These are phyloP conservation scores for Capsicum rhomboideum DNA, from an alignment of 257 asterid species.

Conservation along the genomic window DNA sequence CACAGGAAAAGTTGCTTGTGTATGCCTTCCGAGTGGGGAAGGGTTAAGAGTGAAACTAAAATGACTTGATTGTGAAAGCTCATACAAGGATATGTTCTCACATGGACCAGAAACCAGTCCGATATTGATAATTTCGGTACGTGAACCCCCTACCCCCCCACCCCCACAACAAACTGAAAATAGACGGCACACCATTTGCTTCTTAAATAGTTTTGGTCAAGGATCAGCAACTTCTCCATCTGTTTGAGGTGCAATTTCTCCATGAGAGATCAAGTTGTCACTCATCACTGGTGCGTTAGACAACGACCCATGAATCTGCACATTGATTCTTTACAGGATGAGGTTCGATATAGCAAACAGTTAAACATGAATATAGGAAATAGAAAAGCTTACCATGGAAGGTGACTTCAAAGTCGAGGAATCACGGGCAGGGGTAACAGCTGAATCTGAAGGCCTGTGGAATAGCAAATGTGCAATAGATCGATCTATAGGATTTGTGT, in stretches of 20 bases:
- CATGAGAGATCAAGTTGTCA: constrained; percentile 15
- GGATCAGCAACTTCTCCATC: constrained; percentile 8
- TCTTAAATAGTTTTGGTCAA: constrained; percentile 1
- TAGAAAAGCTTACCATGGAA: constrained; percentile 25
- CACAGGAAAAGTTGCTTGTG: constrained; percentile 1
- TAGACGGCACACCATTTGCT: background rate
- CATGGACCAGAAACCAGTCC: background rate
- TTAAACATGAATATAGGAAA: background rate
- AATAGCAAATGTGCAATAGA: constrained; percentile 80
- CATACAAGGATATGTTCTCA: background rate
- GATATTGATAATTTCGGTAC: background rate
- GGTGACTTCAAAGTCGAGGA: constrained; percentile 25
- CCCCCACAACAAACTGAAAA: background rate
- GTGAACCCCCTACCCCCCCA: background rate
- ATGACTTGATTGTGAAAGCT: background rate
- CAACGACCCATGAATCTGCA: constrained; percentile 40
- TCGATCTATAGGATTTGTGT: constrained; percentile 83
- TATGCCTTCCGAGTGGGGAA: background rate
- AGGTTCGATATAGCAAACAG: constrained; percentile 8
- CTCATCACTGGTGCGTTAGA: constrained; percentile 21
- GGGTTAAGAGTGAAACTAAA: background rate
- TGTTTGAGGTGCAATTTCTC: constrained; percentile 18
- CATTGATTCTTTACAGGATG: constrained; percentile 7
- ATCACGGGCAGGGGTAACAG: constrained; percentile 20
- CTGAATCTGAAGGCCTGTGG: constrained; percentile 52